A percentile compares a stretch with the other conserved stretches of the same genome.
These are phyloP conservation scores for Pyrus bretschneideri DNA, from an alignment of 306 rosid genomes.

Conservation along the genomic window DNA sequence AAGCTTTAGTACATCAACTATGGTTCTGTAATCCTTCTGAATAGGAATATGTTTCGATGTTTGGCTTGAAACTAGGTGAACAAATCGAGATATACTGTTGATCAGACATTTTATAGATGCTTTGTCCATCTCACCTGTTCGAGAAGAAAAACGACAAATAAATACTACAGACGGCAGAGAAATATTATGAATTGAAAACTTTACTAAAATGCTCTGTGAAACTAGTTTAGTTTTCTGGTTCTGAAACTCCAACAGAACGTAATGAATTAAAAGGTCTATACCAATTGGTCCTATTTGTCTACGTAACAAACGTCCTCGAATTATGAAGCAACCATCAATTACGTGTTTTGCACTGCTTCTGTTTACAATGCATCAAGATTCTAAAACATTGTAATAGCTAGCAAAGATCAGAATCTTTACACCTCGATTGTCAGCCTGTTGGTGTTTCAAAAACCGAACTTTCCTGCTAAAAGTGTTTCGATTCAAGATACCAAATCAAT, in stretches of 20 bases:
- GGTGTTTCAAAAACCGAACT: background rate
- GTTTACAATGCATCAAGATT: background rate
- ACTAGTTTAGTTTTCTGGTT: background rate
- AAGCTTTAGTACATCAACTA: conserved; percentile 59
- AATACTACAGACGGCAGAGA: conserved; percentile 7
- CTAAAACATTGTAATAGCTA: background rate
- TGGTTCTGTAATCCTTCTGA: conserved; percentile 52
- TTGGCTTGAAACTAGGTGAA: conserved; percentile 82
- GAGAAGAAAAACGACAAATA: conserved; percentile 16
- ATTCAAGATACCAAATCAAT: background rate
- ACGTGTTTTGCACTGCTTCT: background rate
- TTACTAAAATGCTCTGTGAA: background rate
- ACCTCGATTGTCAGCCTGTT: background rate
- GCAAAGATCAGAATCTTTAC: conserved; percentile 5
- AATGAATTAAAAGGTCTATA: background rate
- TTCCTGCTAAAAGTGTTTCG: background rate
- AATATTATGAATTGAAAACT: background rate
- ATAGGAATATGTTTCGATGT: conserved; percentile 46
- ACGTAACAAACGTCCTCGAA: background rate
- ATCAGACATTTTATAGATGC: conserved; percentile 57
- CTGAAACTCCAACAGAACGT: background rate
- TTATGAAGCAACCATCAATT: background rate
- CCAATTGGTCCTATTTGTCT: background rate
- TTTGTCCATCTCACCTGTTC: conserved; percentile 63
- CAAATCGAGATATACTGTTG: conserved; percentile 83